Evolutionary conservation across 225 moss, liverwort and hornwort species (phyloP).

Genomic region (Thuidium tamariscinum): DNA sequence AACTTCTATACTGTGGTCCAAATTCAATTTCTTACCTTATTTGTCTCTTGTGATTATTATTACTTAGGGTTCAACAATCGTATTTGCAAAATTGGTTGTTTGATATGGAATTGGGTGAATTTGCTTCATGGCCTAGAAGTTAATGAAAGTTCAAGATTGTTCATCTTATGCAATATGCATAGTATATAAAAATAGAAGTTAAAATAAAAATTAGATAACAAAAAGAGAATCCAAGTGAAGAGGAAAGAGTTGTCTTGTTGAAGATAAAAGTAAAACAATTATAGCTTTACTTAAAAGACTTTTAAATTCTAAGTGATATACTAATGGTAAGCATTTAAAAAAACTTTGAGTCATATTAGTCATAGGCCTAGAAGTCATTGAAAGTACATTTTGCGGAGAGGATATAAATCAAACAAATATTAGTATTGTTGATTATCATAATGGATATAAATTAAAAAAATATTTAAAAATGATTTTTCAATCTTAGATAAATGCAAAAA

Average conservation of each 20-base stretch:
- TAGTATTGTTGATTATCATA: rapidly evolving
- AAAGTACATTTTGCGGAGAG: not conserved
- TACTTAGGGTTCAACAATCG: not conserved
- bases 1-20: not conserved
- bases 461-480: not conserved
- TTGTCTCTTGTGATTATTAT: not conserved
- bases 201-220: not conserved
- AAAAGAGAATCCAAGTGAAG: not conserved
- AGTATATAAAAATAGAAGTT: not conserved
- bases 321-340: no score
- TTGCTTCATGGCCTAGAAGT: not conserved
- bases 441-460: not conserved
- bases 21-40: not conserved
- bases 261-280: not conserved
- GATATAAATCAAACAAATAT: not conserved
- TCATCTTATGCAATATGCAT: not conserved
- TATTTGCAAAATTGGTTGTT: rapidly evolving
- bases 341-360: not conserved
- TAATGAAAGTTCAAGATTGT: not conserved
- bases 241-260: not conserved
- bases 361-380: not conserved
- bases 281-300: not conserved
- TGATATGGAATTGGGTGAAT: not conserved
- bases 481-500: not conserved
- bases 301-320: not conserved